Conservation (phyloP, 2,329 filamentous ascomycete genomes). For the Penicillium capsulatum region DNA sequence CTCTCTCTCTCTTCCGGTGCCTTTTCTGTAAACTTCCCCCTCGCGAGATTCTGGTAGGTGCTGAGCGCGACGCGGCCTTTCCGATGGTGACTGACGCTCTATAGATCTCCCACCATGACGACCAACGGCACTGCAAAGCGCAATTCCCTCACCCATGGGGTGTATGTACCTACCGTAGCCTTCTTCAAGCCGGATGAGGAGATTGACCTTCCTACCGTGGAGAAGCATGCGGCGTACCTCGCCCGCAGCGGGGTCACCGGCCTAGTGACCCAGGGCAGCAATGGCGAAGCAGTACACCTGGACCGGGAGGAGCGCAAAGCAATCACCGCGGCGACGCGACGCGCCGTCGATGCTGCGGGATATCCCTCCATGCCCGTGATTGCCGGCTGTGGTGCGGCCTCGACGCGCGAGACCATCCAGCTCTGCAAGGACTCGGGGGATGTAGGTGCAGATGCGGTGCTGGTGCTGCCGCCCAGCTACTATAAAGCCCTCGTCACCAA, state of each 20-base stretch:
- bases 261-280: constrained; percentile 73
- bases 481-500: constrained; percentile 64
- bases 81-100: too few relatives aligned
- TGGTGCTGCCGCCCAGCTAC: constrained; percentile 73
- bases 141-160: constrained; percentile 44
- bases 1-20: too few relatives aligned
- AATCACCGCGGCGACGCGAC: constrained; percentile 66
- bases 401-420: constrained; percentile 67
- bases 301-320: constrained; percentile 64
- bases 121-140: constrained; percentile 17
- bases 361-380: constrained; percentile 66
- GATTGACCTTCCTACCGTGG: constrained; percentile 60
- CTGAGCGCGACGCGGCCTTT: too few relatives aligned
- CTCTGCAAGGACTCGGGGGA: constrained; percentile 65
- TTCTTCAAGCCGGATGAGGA: constrained; percentile 68
- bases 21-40: neutral
- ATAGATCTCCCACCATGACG: constrained; percentile 17
- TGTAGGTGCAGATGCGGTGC: constrained; percentile 68
- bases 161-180: constrained; percentile 70
- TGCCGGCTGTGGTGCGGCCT: constrained; percentile 70
- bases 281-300: constrained; percentile 77
- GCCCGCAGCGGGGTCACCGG: constrained; percentile 67
- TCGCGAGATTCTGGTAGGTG: neutral
- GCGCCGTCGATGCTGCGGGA: constrained; percentile 63
- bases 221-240: constrained; percentile 61